These are phyloP conservation scores for Saccharomyces hybrid DNA, from an alignment of 1,139 yeast species.

Conservation along the genomic window DNA sequence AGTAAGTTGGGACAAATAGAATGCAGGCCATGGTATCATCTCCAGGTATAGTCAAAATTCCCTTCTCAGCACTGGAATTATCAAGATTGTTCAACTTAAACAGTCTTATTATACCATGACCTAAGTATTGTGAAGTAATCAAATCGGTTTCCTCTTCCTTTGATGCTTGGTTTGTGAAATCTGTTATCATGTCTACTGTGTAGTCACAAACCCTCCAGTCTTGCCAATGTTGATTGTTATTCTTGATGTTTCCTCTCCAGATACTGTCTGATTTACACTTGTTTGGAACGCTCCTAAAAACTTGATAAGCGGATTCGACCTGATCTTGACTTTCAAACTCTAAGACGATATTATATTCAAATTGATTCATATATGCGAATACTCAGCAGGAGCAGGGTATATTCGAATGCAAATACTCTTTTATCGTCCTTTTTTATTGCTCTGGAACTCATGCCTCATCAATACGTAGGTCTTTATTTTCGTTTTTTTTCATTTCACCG, in stretches of 20 bases:
- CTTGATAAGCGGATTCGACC: slow-evolving; percentile 8
- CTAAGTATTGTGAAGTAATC: slow-evolving; percentile 40
- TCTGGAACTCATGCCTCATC: neutral
- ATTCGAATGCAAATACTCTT: neutral
- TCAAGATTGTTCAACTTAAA: slow-evolving; percentile 40
- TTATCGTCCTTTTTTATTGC: neutral
- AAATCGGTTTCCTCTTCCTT: slow-evolving; percentile 13
- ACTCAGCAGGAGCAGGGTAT: neutral
- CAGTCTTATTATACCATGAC: slow-evolving; percentile 64
- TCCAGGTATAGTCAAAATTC: slow-evolving; percentile 33
- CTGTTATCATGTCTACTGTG: slow-evolving; percentile 3
- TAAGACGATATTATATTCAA: slow-evolving; percentile 1
- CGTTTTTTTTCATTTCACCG: neutral
- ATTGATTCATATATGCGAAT: neutral
- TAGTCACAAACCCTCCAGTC: slow-evolving; percentile 20
- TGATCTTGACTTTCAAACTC: slow-evolving; percentile 7
- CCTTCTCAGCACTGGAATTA: slow-evolving; percentile 10
- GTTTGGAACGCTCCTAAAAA: slow-evolving; percentile 7
- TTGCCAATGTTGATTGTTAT: neutral
- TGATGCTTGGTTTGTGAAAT: slow-evolving; percentile 3
- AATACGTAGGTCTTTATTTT: neutral
- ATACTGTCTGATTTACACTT: neutral
- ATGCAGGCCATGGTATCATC: slow-evolving; percentile 69
- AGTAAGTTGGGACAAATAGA: slow-evolving; percentile 79
- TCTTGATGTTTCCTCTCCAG: neutral